Evolutionary conservation across 2,329 filamentous ascomycete species (phyloP), one percentile per base, ranked within the genome.

Genomic region (Sporothrix brasiliensis): DNA sequence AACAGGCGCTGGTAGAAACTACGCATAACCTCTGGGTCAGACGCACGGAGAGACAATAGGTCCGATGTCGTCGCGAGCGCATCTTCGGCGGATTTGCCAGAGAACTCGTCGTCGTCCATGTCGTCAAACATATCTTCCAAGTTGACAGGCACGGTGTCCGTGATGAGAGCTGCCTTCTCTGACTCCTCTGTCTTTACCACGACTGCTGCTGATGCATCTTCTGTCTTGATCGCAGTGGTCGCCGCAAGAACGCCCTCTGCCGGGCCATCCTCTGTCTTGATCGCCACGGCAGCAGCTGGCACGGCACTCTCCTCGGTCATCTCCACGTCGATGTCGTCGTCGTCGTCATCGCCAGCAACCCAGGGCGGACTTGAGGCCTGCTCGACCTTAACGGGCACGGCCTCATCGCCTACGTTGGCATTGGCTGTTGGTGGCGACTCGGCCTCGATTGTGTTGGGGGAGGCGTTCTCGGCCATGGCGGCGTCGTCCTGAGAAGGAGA

Each of bases 1-100:
- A 98, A 98, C 50, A 99, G 85, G 63, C 95, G 92, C 78, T 97
- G 92, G 79, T 99, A 99, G 82, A 97, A 99, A 74, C 91, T 92
- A 76, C 92, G 89, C 89, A 98, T 93, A 13, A 96, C 87, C 77
- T 94, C 92, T 1, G 92, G 89, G 75, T 97, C 52, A 89, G 75
- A 91, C 54, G 86, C 84, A 50, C 80, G 82, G 47, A 84, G 75
- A 0, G 79, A 76, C 16, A 79, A 61, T 16, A 69, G 9, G 39
- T 70, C 67, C 19, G 63, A 41, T 24, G 68, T 34, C 13, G 44
- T 47, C n/a, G 52, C 27, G 5, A 52, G 27, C 5, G 39, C 16
- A 19, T 44, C 69, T 44, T 50, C 66, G 56, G 69, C 21, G 1
- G 71, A 69, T 39, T 66, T 34, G 76, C 9, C 86, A 7, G 85